Evolutionary conservation across 495 filamentous ascomycete species (phyloP).

Genomic region (Aspergillus bertholletiae): DNA sequence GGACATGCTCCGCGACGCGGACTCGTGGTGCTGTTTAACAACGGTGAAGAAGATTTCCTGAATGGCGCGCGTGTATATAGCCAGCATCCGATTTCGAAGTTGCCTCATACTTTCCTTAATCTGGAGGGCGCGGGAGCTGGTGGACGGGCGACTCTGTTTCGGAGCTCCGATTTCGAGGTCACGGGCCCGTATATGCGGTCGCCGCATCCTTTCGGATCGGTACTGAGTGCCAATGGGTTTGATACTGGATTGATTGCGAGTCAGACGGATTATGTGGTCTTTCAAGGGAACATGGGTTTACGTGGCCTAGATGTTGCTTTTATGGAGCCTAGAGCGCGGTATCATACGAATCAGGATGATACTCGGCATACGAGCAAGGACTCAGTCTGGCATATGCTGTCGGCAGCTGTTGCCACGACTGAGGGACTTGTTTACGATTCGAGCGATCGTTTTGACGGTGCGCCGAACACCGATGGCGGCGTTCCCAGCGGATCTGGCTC

Average conservation of each 20-base stretch:
- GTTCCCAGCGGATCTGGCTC: constrained; percentile 66
- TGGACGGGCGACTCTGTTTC: constrained; percentile 81
- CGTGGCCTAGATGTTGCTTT: constrained; percentile 93
- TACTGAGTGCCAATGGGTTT: constrained; percentile 80
- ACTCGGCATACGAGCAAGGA: constrained; percentile 67
- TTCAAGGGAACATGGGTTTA: constrained; percentile 74
- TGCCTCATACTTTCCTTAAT: constrained; percentile 84
- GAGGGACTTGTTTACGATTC: constrained; percentile 67
- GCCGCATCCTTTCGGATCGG: constrained; percentile 76
- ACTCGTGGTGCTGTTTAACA: constrained; percentile 85
- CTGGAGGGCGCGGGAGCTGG: constrained; percentile 94
- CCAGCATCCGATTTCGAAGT: constrained; percentile 71
- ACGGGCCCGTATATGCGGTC: constrained; percentile 70
- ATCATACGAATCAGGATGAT: constrained; percentile 92
- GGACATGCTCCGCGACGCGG: constrained; percentile 76
- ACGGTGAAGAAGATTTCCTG: constrained; percentile 91
- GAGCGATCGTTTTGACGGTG: constrained; percentile 63
- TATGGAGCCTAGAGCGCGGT: constrained; percentile 76
- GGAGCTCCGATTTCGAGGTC: constrained; percentile 83
- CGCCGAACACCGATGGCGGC: constrained; percentile 52
- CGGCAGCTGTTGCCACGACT: constrained; percentile 69
- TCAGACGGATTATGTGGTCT: constrained; percentile 86
- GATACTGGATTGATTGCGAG: constrained; percentile 71
- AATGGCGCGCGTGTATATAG: constrained; percentile 87
- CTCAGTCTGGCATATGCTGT: constrained; percentile 94